Evolutionary conservation across 139 green algal species (phyloP), one percentile per base, ranked within the genome.

Genomic region (Helicosporidium sp.): DNA sequence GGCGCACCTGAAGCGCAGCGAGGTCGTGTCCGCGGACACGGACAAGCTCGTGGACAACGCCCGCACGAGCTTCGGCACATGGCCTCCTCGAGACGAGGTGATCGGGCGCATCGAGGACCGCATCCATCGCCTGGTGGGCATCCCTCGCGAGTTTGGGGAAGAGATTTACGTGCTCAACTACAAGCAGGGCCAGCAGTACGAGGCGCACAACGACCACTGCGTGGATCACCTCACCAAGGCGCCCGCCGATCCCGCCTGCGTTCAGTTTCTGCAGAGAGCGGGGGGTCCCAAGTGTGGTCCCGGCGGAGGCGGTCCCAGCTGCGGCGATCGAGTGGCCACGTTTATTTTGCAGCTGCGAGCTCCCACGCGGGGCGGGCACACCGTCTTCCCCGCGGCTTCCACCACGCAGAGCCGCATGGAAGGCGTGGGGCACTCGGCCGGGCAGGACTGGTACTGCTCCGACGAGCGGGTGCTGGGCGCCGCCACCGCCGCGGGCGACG

Each of bases 71-170:
- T 61, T 43, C 22, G 42, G 42, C 31, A 41, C 41, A 27, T 56
- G 49, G 49, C 49, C 49, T 5, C 22, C 46, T 15, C 22, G 17
- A 2, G 40, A 48, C 20, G 24, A 35, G 2, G 27, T 48, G 18
- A 48, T 41, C 15, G 7, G 17, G 3, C 17, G 24, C 39, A 56
- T 56, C 40, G 31, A 45, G 17, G 26, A 59, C 26, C 51, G 62
- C 26, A 52, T 70, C 26, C 60, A 70, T 48, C 46, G 41, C 26
- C 27, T 68, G 15, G 17, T 69, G 6, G 46, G 46, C 26, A 39
- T 70, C 16, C 62, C 62, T 2, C 23, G 61, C 18, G n/a, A 42
- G 26, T 66, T 69, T 65, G 62, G 60, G 2, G 62, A 70, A 28
- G 37, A 26, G 3, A 22, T 70, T 19, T 60, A 70, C 37, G 60